Base-by-base conservation (phyloP, 148 eudicot genomes). In the Vaccinium macrocarpon region DNA sequence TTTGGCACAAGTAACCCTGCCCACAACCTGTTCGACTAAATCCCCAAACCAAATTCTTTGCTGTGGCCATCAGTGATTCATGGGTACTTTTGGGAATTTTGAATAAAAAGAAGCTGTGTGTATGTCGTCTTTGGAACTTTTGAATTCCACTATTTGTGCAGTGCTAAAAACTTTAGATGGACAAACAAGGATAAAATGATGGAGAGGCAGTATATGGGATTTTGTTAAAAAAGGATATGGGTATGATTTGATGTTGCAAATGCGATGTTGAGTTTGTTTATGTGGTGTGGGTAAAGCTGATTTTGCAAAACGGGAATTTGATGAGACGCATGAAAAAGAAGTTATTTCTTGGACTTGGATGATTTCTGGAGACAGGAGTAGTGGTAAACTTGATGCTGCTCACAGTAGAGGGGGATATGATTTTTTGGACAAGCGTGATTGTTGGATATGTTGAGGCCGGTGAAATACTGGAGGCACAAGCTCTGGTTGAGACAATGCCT, bases 51-150 rank as follows among this genome's bases (percentile, higher is more conserved):
- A 86, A 90, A 88, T 83, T 79, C 87, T 25, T 89, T 87, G 52
- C 61, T 84, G 5, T 89, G 88, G 88, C 86, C 90, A 23, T 88
- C 88, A 10, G 79, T 88, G 85, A 84, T 90, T 80, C 88, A 90
- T 86, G 91, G 88, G 46, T 79, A 76, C 49, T 5, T 84, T 88
- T 19, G 86, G 85, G 70, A 90, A 84, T 46, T 75, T 46, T 29
- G 55, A 56, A 19, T 82, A 80, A 72, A 14, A 62, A 6, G 86
- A 89, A 75, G 86, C 84, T 71, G 48, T 84, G 16, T 8, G 50
- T 29, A 71, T 84, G 46, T 86, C 78, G 59, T 76, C 70, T 18
- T 80, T 81, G 19, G 56, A 56, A 10, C 70, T 72, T 23, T 62
- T 86, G 82, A 82, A 86, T 86, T 88, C 84, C 29, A 84, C 89